phyloP scores from a whole-genome alignment of 805 yeast genomes.

The Candida peoriensis region DNA sequence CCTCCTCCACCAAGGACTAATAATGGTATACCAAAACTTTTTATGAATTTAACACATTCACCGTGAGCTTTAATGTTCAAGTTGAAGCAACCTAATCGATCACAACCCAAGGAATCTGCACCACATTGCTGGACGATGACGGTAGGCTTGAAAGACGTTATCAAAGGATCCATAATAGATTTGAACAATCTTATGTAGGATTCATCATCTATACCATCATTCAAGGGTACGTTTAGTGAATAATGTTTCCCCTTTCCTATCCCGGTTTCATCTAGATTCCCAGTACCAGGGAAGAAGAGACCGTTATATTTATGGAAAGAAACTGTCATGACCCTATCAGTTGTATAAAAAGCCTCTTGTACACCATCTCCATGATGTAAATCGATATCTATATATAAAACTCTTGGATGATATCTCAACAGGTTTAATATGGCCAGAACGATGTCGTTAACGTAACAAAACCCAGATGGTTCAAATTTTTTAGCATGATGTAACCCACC shows the following conservation, averaged over 20 bases:
- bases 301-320: conserved; percentile 85
- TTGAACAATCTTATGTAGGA: conserved; percentile 37
- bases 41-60: conserved; percentile 86
- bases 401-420: conserved; percentile 79
- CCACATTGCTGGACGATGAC: conserved; percentile 98
- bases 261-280: conserved; percentile 79
- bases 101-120: conserved; percentile 95
- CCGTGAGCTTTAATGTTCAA: conserved; percentile 93
- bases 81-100: conserved; percentile 92
- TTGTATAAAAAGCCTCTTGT: conserved; percentile 88
- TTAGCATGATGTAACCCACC: conserved; percentile 95
- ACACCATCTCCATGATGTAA: conserved; percentile 96
- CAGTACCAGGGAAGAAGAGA: conserved; percentile 92
- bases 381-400: conserved; percentile 83
- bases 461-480: conserved; percentile 84
- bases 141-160: conserved; percentile 88
- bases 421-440: conserved; percentile 79
- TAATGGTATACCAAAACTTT: conserved; percentile 80
- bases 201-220: conserved; percentile 92
- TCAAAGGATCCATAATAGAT: conserved; percentile 85
- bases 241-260: conserved; percentile 81
- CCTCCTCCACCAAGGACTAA: conserved; percentile 98
- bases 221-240: conserved; percentile 78
- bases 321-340: conserved; percentile 87
- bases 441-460: conserved; percentile 87